phyloP scores from a whole-genome alignment of 2,329 filamentous ascomycete species.

The Dactylella cylindrospora region DNA sequence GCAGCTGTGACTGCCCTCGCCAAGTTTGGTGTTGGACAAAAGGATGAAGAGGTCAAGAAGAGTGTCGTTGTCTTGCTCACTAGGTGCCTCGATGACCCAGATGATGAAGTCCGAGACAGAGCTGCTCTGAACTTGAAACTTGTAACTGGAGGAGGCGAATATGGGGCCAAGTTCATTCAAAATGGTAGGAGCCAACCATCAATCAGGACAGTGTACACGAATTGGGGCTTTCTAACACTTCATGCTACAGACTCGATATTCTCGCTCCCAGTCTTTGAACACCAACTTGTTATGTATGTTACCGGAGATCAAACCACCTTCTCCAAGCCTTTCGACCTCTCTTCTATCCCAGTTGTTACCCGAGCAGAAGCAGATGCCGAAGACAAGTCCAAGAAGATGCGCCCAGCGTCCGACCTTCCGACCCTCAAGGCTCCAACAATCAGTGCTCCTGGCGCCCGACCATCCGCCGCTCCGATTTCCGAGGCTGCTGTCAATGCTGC shows the following conservation, averaged over 20 bases:
- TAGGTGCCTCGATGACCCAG: constrained; percentile 90
- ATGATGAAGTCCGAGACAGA: constrained; percentile 95
- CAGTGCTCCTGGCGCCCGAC: constrained; percentile 65
- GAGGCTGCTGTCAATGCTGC: constrained; percentile 75
- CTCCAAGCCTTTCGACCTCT: constrained; percentile 81
- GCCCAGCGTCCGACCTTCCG: constrained; percentile 73
- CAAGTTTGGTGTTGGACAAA: constrained; percentile 96
- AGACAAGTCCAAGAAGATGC: constrained; percentile 92
- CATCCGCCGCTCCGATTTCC: constrained; percentile 62
- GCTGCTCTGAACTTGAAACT: constrained; percentile 88
- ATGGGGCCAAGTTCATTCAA: constrained; percentile 85
- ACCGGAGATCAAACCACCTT: constrained; percentile 88
- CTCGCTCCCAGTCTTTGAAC: constrained; percentile 89
- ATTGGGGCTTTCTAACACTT: constrained; percentile 1
- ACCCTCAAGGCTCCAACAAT: constrained; percentile 90
- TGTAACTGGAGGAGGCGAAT: constrained; percentile 87
- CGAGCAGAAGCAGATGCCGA: constrained; percentile 94
- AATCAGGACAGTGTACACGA: neutral
- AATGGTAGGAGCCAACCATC: constrained; percentile 74
- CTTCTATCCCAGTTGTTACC: constrained; percentile 86
- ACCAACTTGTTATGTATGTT: constrained; percentile 96
- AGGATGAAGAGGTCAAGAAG: constrained; percentile 88
- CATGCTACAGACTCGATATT: constrained; percentile 77
- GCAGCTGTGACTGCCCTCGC: constrained; percentile 92
- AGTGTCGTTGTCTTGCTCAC: constrained; percentile 91